Evolutionary conservation across 75 land plant species (phyloP).

Genomic region (Selaginella moellendorffii): DNA sequence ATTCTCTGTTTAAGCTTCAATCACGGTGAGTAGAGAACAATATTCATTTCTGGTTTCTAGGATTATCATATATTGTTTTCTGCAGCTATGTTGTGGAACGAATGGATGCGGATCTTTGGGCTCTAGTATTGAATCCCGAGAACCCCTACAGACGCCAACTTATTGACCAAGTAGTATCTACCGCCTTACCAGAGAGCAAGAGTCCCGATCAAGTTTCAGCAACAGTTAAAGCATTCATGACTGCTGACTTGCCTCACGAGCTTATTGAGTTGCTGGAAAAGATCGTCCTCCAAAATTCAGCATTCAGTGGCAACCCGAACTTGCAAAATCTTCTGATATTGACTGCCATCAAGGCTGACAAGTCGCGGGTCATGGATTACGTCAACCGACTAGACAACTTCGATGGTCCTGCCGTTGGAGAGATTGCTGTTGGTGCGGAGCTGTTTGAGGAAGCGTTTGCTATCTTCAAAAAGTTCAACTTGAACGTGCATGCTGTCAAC

Average conservation of each 20-base stretch:
- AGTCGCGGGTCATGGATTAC: constrained; percentile 93
- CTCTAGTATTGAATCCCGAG: constrained; percentile 72
- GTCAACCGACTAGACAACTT: constrained; percentile 88
- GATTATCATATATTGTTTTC: neutral
- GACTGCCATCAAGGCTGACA: constrained; percentile 94
- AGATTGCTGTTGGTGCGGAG: constrained; percentile 91
- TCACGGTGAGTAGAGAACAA: constrained; percentile 44
- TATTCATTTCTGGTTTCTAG: neutral
- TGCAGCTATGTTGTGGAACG: constrained; percentile 94
- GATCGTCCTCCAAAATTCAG: constrained; percentile 96
- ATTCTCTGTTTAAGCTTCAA: constrained; percentile 90
- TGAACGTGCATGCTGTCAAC: constrained; percentile 92
- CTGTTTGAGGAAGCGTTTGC: constrained; percentile 94
- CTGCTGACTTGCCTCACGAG: constrained; percentile 95
- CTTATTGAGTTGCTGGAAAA: constrained; percentile 94
- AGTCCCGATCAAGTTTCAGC: constrained; percentile 98
- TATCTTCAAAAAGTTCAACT: constrained; percentile 93
- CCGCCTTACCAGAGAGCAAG: constrained; percentile 97
- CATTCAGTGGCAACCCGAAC: constrained; percentile 95
- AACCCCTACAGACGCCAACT: constrained; percentile 85
- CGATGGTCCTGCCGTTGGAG: constrained; percentile 99
- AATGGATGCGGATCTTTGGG: constrained; percentile 95
- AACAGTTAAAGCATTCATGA: constrained; percentile 99
- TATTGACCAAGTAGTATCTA: constrained; percentile 98
- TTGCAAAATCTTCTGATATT: constrained; percentile 88